phyloP scores from a whole-genome alignment of 83 land plant species.

The Picea abies region DNA sequence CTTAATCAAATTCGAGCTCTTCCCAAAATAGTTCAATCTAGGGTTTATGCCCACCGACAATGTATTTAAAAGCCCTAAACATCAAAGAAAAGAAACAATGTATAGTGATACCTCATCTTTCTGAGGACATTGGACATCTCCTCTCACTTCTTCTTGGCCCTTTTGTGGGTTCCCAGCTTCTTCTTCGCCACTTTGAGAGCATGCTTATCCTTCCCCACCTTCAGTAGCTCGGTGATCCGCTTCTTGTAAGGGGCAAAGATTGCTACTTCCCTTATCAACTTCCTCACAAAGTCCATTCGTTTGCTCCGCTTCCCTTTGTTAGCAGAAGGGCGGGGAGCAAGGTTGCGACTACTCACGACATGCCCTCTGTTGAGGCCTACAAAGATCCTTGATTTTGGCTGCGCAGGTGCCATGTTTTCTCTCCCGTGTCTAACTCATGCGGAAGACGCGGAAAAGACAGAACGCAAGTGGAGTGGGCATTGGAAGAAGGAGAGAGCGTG shows the following conservation, averaged over 20 bases:
- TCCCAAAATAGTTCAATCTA: no score
- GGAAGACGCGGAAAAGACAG: no score
- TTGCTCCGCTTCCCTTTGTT: slow-evolving; percentile 59
- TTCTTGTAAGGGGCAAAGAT: not conserved
- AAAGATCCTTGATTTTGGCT: slow-evolving; percentile 43
- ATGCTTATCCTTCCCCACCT: slow-evolving; percentile 2
- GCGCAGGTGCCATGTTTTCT: slow-evolving; percentile 51
- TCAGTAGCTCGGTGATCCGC: no score
- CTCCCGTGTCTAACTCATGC: no score
- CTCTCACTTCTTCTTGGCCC: slow-evolving; percentile 82
- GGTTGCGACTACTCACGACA: slow-evolving; percentile 43
- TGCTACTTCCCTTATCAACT: slow-evolving; percentile 36
- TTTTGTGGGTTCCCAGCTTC: slow-evolving; percentile 16
- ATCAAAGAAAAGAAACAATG: no score
- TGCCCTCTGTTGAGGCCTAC: slow-evolving; percentile 62
- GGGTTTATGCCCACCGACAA: no score
- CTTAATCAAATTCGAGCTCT: no score
- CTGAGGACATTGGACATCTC: slow-evolving; percentile 19
- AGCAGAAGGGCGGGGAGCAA: not conserved
- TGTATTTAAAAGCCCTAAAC: no score
- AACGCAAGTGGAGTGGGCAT: no score
- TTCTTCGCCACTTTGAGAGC: slow-evolving; percentile 83
- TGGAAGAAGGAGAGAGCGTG: no score
- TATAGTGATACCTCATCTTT: slow-evolving; percentile 49
- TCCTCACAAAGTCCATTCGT: slow-evolving; percentile 20